Evolutionary conservation across 2,329 filamentous ascomycete species (phyloP), one percentile per base, ranked within the genome.

Genomic region (Alternaria brassicae): DNA sequence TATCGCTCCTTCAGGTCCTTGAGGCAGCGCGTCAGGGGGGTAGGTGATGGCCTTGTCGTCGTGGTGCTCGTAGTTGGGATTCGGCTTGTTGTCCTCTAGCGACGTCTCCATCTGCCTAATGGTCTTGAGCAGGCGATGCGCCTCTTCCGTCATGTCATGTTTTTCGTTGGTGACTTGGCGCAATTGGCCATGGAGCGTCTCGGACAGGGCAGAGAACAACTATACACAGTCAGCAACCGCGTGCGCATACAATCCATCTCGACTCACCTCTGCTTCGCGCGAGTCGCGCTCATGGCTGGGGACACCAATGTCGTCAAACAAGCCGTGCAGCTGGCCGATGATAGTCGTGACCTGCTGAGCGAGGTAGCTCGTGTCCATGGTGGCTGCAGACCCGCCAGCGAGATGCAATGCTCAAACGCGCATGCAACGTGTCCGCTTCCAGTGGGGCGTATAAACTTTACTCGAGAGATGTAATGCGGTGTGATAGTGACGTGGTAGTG

Each of bases 231-330:
- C 44, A 63, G 61, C 49, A 23, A 25, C 30, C 37, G 23, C 36
- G 37, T 13, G 28, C 30, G 40, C 28, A 41, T 34, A 2, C 34
- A 32, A 10, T 4, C 9, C n/a, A 8, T 21, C 23, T 1, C 39
- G 21, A 53, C 60, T 60, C 82, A 96, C 93, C 88, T 97, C 92
- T 76, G 91, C 87, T 77, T 98, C 94, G 72, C 95, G 86, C 49
- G 87, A 85, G 76, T 98, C 93, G 73, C 95, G 91, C 79, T 98
- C 95, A 88, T 97, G 93, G 73, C 83, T 88, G 27, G 94, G 88
- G n/a, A 99, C 91, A 59, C 95, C 95, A 73, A 99, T 99, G 77
- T 99, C 94, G 78, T 99, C 95, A 74, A 97, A 99, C 58, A 98
- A 86, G 66, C 91, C 91, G 80, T 98, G 94, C 61, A 99, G 86